Evolutionary conservation across 768 basidiomycete genomes (phyloP), one percentile per base, ranked within the genome.

Genomic region (Neoboletus subvelutipes): DNA sequence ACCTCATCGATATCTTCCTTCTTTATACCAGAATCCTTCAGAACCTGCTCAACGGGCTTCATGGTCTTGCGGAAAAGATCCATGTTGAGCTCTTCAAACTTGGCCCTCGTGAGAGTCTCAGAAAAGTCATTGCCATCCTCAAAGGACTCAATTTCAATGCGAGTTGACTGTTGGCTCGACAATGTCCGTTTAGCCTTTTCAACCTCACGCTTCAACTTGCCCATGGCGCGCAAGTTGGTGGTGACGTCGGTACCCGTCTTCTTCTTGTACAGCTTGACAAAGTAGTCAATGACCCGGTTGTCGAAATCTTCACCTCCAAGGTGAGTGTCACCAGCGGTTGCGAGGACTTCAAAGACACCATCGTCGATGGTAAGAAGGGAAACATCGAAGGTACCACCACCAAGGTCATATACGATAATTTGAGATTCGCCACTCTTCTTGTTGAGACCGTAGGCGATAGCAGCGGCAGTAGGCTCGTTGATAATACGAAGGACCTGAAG

Each of bases 1-100:
- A 88, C 90, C 78, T 98, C 95, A 62, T 95, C 85, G 51, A 99
- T 77, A 62, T 94, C 90, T 66, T 98, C 96, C 84, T 98, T 99
- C 86, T 95, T 96, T 72, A 98, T 88, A 65, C 89, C 89, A 62
- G 96, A 90, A 69, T 98, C 96, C 86, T 97, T 97, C 66, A 98
- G 80, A 22, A 98, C 96, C 76, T 98, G 96, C 75, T 98, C 95
- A 59, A 98, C 96, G 61, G 96, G 96, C 81, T 95, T 95, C 92
- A 98, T 93, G 34, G 96, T 99, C 85, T 96, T 96, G 69, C 96
- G 84, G 90, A 99, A 99, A 51, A 98, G 85, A 68, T 99, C 96
- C 80, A 97, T 89, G 85, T 96, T 97, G 63, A 98, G 82, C 75
- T 98, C 95, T 75, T 98, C 96, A 71, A 99, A 98, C 78, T 97